phyloP scores from a whole-genome alignment of 1,139 yeast species.

The Protomyces inouyei region DNA sequence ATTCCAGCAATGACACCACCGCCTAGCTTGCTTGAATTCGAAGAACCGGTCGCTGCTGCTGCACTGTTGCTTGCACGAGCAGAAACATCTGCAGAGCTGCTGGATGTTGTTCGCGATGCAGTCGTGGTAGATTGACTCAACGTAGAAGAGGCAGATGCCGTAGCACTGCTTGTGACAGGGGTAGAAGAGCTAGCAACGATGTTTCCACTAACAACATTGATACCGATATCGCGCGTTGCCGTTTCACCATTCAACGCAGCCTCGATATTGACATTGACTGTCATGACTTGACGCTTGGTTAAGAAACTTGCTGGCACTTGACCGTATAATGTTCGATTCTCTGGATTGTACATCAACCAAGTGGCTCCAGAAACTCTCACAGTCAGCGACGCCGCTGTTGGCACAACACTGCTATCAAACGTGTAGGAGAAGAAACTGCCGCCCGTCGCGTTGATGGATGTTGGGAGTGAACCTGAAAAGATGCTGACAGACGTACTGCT shows the following conservation, averaged over 20 bases:
- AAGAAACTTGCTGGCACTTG: slow-evolving; percentile 48
- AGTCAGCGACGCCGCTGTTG: slow-evolving; percentile 51
- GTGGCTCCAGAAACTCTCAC: slow-evolving; percentile 37
- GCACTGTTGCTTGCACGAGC: neutral
- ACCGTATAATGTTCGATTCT: slow-evolving; percentile 67
- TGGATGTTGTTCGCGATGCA: slow-evolving; percentile 37
- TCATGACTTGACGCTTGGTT: slow-evolving; percentile 14
- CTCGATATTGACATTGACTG: slow-evolving; percentile 30
- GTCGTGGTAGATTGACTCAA: slow-evolving; percentile 28
- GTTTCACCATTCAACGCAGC: slow-evolving; percentile 30
- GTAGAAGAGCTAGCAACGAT: slow-evolving; percentile 32
- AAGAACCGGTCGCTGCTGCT: neutral
- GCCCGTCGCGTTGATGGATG: slow-evolving; percentile 58
- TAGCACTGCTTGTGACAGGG: slow-evolving; percentile 27
- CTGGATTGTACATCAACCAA: slow-evolving; percentile 62
- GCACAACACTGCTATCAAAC: slow-evolving; percentile 43
- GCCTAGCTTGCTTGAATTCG: neutral
- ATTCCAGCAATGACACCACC: neutral
- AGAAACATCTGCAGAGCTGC: slow-evolving; percentile 38
- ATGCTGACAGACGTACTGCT: slow-evolving; percentile 43
- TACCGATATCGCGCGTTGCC: slow-evolving; percentile 26
- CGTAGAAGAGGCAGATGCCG: slow-evolving; percentile 34
- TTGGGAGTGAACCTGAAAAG: slow-evolving; percentile 7
- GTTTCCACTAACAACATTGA: slow-evolving; percentile 26
- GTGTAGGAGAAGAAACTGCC: slow-evolving; percentile 51